Conservation (phyloP, 2,329 filamentous ascomycete genomes). For the Tetracladium maxilliforme region DNA sequence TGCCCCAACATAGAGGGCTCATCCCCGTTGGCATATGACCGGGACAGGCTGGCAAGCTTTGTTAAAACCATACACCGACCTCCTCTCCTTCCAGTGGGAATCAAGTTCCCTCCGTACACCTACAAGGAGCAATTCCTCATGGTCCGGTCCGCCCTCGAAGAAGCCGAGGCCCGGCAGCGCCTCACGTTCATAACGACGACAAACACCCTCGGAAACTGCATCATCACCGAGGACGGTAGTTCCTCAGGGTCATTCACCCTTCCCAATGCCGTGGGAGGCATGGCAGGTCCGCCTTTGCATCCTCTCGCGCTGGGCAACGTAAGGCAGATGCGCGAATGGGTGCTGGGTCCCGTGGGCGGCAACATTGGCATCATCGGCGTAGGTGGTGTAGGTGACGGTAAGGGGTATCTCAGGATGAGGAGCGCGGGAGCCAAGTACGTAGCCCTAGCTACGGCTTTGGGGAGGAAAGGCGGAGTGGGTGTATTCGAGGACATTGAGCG, state of each 20-base stretch:
- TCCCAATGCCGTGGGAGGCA: conserved; percentile 57
- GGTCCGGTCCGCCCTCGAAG: conserved; percentile 28
- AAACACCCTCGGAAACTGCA: conserved; percentile 58
- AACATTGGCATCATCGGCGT: conserved; percentile 55
- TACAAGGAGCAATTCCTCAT: conserved; percentile 48
- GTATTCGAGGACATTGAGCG: conserved; percentile 56
- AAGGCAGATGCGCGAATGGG: conserved; percentile 47
- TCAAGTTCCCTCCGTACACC: conserved; percentile 69
- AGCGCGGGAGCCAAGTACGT: conserved; percentile 51
- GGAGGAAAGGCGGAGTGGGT: conserved; percentile 40
- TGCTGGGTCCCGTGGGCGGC: too few relatives aligned
- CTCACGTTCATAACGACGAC: conserved; percentile 59
- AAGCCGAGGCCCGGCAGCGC: conserved; percentile 13
- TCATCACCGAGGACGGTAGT: conserved; percentile 37
- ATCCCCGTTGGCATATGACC: conserved; percentile 58
- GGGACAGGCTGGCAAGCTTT: conserved; percentile 34
- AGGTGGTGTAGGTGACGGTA: conserved; percentile 53
- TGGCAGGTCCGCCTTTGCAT: conserved; percentile 60
- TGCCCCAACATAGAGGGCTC: conserved; percentile 60
- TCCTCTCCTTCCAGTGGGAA: conserved; percentile 26
- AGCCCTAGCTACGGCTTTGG: conserved; percentile 55
- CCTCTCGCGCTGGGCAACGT: conserved; percentile 65
- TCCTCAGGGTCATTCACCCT: conserved; percentile 29
- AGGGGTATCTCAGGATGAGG: conserved; percentile 50
- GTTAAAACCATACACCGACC: conserved; percentile 18